These are phyloP conservation scores for Nicotiana rustica DNA, from an alignment of 305 asterid genomes.

Conservation along the genomic window DNA sequence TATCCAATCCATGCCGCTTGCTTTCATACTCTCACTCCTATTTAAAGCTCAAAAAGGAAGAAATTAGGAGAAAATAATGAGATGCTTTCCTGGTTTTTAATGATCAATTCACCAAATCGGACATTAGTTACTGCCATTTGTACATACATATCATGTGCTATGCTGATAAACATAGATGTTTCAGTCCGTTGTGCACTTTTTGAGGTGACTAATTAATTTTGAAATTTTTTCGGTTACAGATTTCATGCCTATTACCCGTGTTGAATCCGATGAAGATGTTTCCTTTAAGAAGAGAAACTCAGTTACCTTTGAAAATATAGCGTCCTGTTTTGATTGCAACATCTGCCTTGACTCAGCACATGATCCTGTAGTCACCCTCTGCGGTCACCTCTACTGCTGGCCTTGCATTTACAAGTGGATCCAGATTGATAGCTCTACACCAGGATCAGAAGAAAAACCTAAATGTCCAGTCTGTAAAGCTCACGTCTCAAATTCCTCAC, in stretches of 20 bases:
- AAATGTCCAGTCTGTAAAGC: conserved; percentile 38
- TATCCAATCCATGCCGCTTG: conserved; percentile 10
- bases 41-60: conserved; percentile 5
- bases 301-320: conserved; percentile 21
- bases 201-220: not conserved
- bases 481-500: conserved; percentile 20
- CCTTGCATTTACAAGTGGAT: conserved; percentile 43
- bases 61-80: conserved; percentile 8
- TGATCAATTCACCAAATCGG: not conserved
- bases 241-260: conserved; percentile 25
- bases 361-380: conserved; percentile 49
- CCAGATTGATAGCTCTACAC: conserved; percentile 30
- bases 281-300: conserved; percentile 48
- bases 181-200: not conserved
- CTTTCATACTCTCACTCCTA: conserved; percentile 14
- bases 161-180: not conserved
- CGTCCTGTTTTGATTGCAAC: conserved; percentile 44
- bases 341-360: conserved; percentile 45
- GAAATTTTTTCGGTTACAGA: not conserved
- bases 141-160: conserved; percentile 10
- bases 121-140: conserved; percentile 10
- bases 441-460: not conserved
- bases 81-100: not conserved
- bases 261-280: conserved; percentile 20
- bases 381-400: conserved; percentile 53